Evolutionary conservation across 2,329 filamentous ascomycete genomes (phyloP), one percentile per base, ranked within the genome.

Genomic region (Cryoendolithus antarcticus): DNA sequence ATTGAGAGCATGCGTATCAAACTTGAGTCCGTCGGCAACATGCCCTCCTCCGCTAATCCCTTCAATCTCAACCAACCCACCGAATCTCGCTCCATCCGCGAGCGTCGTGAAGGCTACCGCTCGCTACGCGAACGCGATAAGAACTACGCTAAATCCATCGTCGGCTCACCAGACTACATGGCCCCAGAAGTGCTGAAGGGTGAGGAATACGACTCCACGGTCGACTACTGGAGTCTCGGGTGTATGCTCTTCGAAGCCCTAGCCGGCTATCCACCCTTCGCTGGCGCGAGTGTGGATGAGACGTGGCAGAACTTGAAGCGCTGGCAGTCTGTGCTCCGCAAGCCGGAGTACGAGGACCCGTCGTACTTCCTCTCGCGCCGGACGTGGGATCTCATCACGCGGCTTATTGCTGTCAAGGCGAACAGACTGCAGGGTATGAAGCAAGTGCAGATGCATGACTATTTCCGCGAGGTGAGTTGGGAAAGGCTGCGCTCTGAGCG

Each of bases 291-390:
- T 0, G 82, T 93, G 1, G 91, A 98, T 48, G 91, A 98, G 70
- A 98, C 91, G 1, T 98, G 91, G 91, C 86, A 93, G 58, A 98
- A 98, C 57, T 63, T 98, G 55, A 96, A 96, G 72, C 85, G 93
- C 61, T 98, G 91, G 91, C 83, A 85, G 60, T 86, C 93, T 46
- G 89, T 98, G 6, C 72, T 98, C 36, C 86, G 88, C 62, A 82
- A 93, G 57, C 91, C 91, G 0, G 86, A 95, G 34, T 98, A 93
- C 72, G 91, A 98, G 58, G 91, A 98, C 55, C 91, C 91, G 10
- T 93, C 82, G 58, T 98, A 98, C 64, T 98, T 95, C 65, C 71
- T 98, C 47, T 93, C 85, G 54, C 91, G 91, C 60, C 80, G 91
- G 34, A 98, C 91, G 1, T 98, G 91, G 91, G 86, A 82, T 61